These are phyloP conservation scores for Hamigera avellanea DNA, from an alignment of 495 filamentous ascomycete species.

Conservation along the genomic window DNA sequence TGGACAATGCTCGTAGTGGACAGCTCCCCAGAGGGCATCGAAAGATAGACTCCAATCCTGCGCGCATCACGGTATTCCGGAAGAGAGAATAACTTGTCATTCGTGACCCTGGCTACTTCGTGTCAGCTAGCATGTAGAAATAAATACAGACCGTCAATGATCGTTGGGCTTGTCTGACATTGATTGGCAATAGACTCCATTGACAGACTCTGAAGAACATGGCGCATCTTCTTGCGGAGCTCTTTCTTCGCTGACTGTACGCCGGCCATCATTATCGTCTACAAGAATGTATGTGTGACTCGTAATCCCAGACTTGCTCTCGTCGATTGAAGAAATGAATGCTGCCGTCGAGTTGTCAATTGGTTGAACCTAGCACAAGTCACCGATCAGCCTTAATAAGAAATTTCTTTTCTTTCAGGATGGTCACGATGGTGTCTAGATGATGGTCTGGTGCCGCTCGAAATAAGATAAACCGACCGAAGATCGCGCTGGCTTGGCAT, in stretches of 20 bases:
- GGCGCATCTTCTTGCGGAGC: constrained; percentile 56
- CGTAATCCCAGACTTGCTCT: constrained; percentile 7
- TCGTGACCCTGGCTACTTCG: constrained; percentile 44
- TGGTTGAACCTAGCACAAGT: too few relatives aligned
- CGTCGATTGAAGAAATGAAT: too few relatives aligned
- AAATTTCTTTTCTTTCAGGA: too few relatives aligned
- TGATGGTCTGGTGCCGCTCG: too few relatives aligned
- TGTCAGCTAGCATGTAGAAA: constrained; percentile 5
- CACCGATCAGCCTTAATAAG: too few relatives aligned
- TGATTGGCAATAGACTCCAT: constrained; percentile 47
- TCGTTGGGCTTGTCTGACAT: constrained; percentile 37
- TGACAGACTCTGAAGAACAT: constrained; percentile 44
- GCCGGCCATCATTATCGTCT: constrained; percentile 33
- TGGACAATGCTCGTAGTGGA: constrained; percentile 69
- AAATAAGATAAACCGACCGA: too few relatives aligned
- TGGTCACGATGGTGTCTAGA: too few relatives aligned
- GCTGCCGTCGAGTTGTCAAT: too few relatives aligned
- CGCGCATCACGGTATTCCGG: constrained; percentile 59
- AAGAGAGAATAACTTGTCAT: constrained; percentile 44
- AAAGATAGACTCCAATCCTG: constrained; percentile 76
- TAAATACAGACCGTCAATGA: too few relatives aligned
- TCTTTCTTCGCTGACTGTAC: constrained; percentile 61
- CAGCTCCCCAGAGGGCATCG: constrained; percentile 80
- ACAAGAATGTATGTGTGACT: constrained; percentile 1
- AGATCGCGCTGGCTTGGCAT: too few relatives aligned